Percentiles rank a stretch among this genome's conserved stretches.
These are phyloP conservation scores for Scedosporium apiospermum DNA, from an alignment of 2,329 filamentous ascomycete species.

Conservation along the genomic window DNA sequence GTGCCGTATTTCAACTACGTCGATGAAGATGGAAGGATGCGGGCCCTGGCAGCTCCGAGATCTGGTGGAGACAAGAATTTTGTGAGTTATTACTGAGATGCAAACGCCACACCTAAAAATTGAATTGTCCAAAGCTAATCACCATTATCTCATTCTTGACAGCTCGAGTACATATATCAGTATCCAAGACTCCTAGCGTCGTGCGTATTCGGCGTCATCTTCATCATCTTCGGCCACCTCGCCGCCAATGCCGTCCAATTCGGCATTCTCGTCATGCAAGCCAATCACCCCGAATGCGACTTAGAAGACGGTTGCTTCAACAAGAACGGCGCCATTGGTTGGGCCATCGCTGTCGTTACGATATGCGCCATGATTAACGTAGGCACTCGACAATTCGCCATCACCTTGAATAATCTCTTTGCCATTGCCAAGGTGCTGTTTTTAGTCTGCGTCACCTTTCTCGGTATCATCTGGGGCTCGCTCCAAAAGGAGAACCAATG, in stretches of 20 bases:
- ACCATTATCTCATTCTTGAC: background rate
- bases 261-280: slow-evolving; percentile 26
- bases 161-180: background rate
- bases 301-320: slow-evolving; percentile 13
- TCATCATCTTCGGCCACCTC: slow-evolving; percentile 37
- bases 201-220: slow-evolving; percentile 34
- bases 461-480: slow-evolving; percentile 28
- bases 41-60: slow-evolving; percentile 29
- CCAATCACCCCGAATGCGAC: slow-evolving; percentile 10
- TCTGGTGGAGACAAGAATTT: slow-evolving; percentile 39
- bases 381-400: slow-evolving; percentile 37
- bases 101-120: no score
- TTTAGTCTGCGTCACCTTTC: slow-evolving; percentile 26
- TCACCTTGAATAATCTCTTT: slow-evolving; percentile 38
- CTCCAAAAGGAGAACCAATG: slow-evolving; percentile 16
- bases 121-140: no score
- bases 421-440: slow-evolving; percentile 34
- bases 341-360: slow-evolving; percentile 31
- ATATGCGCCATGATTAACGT: slow-evolving; percentile 38
- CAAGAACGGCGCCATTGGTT: slow-evolving; percentile 28
- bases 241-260: slow-evolving; percentile 39
- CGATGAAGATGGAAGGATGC: slow-evolving; percentile 14
- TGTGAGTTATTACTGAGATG: slow-evolving; percentile 9
- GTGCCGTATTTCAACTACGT: slow-evolving; percentile 28
- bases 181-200: slow-evolving; percentile 23